Evolutionary conservation across 192 early-diverging fungal species (phyloP), one percentile per base, ranked within the genome.

Genomic region (Coemansia asiatica): DNA sequence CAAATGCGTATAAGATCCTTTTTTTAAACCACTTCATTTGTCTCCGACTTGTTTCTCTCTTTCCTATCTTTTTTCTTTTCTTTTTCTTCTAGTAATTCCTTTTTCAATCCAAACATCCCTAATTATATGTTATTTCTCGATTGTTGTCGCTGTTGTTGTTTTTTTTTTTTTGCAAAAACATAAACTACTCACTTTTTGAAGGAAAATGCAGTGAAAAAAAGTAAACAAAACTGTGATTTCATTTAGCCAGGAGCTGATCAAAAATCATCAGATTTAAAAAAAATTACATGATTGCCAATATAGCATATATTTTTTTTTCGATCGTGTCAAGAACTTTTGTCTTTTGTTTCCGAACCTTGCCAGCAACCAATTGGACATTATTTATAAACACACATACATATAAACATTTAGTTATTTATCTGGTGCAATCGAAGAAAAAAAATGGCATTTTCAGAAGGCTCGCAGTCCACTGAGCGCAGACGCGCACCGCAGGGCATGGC

Each of bases 401-500:
- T 35, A 4, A 26, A 26, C 53, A 56, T 56, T 29, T n/a, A n/a
- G n/a, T n/a, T n/a, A n/a, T n/a, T n/a, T n/a, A n/a, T n/a, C n/a
- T n/a, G n/a, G n/a, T n/a, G n/a, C n/a, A n/a, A n/a, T n/a, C n/a
- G n/a, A n/a, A n/a, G n/a, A n/a, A n/a, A n/a, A 33, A 26, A 28
- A 1, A 67, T 60, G 58, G 19, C 66, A 22, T 60, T 36, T 26
- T 27, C 40, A 18, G 64, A 60, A 21, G 35, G 7, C 47, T 15
- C 13, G 47, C 47, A 67, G 38, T 38, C 25, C 33, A 50, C n/a
- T 56, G 49, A 69, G 23, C 60, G 77, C 44, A 72, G 77, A 19
- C 71, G 64, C 18, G 72, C 61, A 0, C 71, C 71, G 9, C 44
- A 55, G 19, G 7, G 54, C n/a, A 63, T 66, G 67, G 55, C 60